Base-by-base conservation (phyloP, 108 stramenopile species). In the Skeletonema potamos region DNA sequence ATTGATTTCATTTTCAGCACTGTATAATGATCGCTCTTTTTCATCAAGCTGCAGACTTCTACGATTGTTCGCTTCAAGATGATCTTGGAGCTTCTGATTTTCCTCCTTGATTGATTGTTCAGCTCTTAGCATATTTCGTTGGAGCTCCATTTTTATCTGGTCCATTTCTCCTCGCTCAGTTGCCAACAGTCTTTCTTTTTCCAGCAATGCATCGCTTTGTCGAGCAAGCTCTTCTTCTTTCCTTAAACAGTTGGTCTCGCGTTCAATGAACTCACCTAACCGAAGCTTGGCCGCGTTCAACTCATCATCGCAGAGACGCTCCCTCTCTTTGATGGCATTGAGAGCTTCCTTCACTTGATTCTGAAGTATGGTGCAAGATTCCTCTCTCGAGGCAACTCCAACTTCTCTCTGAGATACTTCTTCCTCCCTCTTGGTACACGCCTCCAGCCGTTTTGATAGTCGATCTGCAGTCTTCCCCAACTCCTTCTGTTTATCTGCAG, bases 261-360 rank as follows among this genome's bases (percentile, higher is more conserved):
- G 62, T 51, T 72, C 62, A 17, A 72, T 63, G 27, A 72, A 72
- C 39, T 72, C 69, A 37, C 68, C 36, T 26, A 79, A 73, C 63
- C 72, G 54, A n/a, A 33, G 17, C 39, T 79, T 68, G 33, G 78
- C 78, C 61, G 68, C 58, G 18, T 68, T 62, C 36, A 79, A 54
- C 62, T 79, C 58, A 34, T 68, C 28, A 2, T 46, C 61, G 51
- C 78, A 79, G 37, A 79, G n/a, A 13, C 64, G 72, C 6, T 79
- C 78, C 29, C 78, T 27, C 58, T 79, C 71, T 33, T 55, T 48
- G 12, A 79, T 15, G 3, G 67, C 66, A 37, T 79, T 67, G 3
- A 65, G 43, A 22, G 67, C 66, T 27, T 63, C 62, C 17, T 48
- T 26, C 33, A 79, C 41, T 46, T 79, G 54, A 11, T n/a, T n/a